These are phyloP conservation scores for Penicillium daleae DNA, from an alignment of 495 filamentous ascomycete genomes.

Conservation along the genomic window DNA sequence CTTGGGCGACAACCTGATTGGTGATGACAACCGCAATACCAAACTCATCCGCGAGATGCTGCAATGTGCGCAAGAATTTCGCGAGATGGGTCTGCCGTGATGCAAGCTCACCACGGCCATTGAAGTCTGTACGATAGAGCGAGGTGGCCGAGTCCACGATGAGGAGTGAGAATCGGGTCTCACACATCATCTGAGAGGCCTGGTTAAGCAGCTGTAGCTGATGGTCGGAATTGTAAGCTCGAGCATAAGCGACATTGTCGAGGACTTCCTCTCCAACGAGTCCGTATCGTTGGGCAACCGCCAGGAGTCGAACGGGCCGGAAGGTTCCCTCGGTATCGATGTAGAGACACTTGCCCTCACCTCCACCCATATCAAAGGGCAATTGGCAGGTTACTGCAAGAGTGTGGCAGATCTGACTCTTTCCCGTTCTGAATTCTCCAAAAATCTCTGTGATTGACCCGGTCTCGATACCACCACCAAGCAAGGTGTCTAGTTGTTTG, in stretches of 20 bases:
- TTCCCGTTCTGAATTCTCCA: slow-evolving; percentile 96
- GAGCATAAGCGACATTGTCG: slow-evolving; percentile 96
- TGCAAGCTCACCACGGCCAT: slow-evolving; percentile 89
- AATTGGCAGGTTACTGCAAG: slow-evolving; percentile 97
- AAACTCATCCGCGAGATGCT: slow-evolving; percentile 94
- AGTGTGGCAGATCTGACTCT: slow-evolving; percentile 97
- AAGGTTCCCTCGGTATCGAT: slow-evolving; percentile 99
- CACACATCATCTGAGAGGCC: slow-evolving; percentile 98
- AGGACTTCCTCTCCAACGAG: slow-evolving; percentile 95
- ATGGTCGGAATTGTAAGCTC: slow-evolving; percentile 98
- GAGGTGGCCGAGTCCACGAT: slow-evolving; percentile 95
- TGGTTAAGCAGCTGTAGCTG: slow-evolving; percentile 93
- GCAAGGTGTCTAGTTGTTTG: slow-evolving; percentile 92
- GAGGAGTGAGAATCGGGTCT: slow-evolving; percentile 93
- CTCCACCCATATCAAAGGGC: slow-evolving; percentile 98
- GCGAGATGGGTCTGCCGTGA: slow-evolving; percentile 90
- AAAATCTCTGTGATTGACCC: slow-evolving; percentile 99
- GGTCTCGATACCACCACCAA: slow-evolving; percentile 94
- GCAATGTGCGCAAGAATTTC: slow-evolving; percentile 95
- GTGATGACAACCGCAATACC: slow-evolving; percentile 98
- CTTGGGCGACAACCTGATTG: slow-evolving; percentile 97
- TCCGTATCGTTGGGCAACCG: slow-evolving; percentile 91
- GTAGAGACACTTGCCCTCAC: slow-evolving; percentile 98
- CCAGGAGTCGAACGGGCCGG: slow-evolving; percentile 83
- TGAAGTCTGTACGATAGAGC: slow-evolving; percentile 93